Percentiles rank a stretch among this genome's conserved stretches.
Evolutionary conservation across 2,329 filamentous ascomycete species (phyloP).

Genomic region (Blastomyces emzantsi): DNA sequence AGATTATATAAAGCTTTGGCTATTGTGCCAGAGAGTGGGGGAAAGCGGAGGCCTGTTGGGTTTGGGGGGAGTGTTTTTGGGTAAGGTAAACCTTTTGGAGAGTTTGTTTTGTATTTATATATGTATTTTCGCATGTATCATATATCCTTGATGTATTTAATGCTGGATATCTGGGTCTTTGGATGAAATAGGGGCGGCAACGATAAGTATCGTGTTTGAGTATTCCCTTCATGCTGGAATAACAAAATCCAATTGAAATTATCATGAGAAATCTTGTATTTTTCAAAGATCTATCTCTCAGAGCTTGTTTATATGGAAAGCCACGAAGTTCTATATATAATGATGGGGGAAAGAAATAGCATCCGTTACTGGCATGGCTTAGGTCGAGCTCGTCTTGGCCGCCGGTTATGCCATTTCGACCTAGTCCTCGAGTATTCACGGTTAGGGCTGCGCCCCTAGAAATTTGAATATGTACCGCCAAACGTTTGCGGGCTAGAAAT

Average conservation of each 20-base stretch:
- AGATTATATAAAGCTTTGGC: conserved; percentile 90
- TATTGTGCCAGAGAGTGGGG: conserved; percentile 72
- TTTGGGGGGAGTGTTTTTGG: conserved; percentile 62
- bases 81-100: not conserved
- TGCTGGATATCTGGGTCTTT: not conserved
- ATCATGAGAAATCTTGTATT: not conserved
- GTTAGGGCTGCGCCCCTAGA: not conserved
- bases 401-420: not conserved
- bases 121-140: not conserved
- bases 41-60: conserved; percentile 69
- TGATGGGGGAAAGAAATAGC: not conserved
- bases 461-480: not conserved
- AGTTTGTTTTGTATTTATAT: not conserved
- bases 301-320: not conserved
- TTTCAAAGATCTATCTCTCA: not conserved
- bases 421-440: not conserved
- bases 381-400: not conserved
- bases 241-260: not conserved
- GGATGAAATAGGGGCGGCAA: not conserved
- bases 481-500: not conserved
- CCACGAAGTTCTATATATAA: not conserved
- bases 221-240: not conserved
- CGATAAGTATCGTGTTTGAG: not conserved
- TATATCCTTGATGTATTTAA: not conserved
- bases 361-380: not conserved